phyloP scores from a whole-genome alignment of 192 early-diverging fungal species.

The Funneliformis geosporum region DNA sequence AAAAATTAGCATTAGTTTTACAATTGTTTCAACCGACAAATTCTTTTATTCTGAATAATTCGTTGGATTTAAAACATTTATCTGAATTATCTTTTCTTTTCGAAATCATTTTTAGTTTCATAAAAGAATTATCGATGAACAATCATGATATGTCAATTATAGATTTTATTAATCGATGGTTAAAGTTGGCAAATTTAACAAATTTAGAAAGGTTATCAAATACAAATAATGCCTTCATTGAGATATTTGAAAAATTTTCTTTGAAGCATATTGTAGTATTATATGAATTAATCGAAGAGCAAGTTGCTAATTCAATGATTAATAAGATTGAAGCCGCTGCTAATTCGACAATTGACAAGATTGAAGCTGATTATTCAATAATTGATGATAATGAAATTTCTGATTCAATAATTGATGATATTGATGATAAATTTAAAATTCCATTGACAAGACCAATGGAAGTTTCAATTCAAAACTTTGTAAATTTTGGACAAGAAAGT shows the following conservation, averaged over 20 bases:
- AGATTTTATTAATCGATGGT: conserved; percentile 30
- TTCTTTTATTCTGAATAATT: not conserved
- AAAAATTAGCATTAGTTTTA: not conserved
- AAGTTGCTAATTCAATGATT: conserved; percentile 10
- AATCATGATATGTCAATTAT: not conserved
- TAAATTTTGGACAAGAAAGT: not conserved
- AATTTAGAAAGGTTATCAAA: too few species aligned
- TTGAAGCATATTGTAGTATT: conserved; percentile 25
- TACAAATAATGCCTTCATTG: not conserved
- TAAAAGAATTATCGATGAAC: conserved; percentile 20
- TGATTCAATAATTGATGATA: conserved; percentile 14
- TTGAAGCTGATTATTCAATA: too few species aligned
- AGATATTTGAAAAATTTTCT: conserved; percentile 3
- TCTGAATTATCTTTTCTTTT: conserved; percentile 17
- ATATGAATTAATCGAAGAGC: conserved; percentile 32
- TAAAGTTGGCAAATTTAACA: not conserved
- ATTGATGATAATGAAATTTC: not conserved
- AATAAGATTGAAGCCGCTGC: not conserved
- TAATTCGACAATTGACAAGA: not conserved
- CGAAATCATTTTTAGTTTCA: conserved; percentile 25
- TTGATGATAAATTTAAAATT: not conserved
- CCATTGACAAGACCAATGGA: not conserved
- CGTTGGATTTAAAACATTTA: not conserved
- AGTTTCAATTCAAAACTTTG: not conserved
- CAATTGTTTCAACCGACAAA: not conserved